Conservation (phyloP, 495 filamentous ascomycete species). For the Podospora bellae-mahoneyi region DNA sequence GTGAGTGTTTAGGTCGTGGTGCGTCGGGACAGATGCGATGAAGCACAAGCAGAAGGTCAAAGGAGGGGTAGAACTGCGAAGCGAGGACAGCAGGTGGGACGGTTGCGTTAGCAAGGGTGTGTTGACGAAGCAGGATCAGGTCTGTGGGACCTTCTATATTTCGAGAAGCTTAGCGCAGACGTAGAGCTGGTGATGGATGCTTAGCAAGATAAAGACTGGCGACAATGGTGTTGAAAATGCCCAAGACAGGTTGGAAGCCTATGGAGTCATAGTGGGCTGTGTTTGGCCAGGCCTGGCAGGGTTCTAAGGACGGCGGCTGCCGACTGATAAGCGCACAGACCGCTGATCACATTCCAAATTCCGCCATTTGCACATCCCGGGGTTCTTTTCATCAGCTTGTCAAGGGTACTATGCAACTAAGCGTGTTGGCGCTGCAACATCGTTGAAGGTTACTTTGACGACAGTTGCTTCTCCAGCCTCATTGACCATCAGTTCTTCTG, state of each 20-base stretch:
- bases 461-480: background rate
- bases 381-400: background rate
- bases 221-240: background rate
- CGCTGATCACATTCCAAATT: background rate
- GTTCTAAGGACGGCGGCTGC: background rate
- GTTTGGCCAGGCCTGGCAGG: background rate
- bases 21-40: background rate
- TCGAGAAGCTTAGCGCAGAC: background rate
- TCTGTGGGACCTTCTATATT: background rate
- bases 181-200: background rate
- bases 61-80: background rate
- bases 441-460: background rate
- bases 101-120: background rate
- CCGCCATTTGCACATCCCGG: background rate
- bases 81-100: background rate
- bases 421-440: background rate
- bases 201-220: background rate
- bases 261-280: background rate
- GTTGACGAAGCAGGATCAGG: background rate
- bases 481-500: background rate
- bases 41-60: background rate
- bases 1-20: constrained; percentile 1
- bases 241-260: constrained; percentile 3
- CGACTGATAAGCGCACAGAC: background rate
- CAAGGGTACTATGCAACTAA: background rate